phyloP scores from a whole-genome alignment of 2,329 filamentous ascomycete species.

The Stachybotrys echinatus region DNA sequence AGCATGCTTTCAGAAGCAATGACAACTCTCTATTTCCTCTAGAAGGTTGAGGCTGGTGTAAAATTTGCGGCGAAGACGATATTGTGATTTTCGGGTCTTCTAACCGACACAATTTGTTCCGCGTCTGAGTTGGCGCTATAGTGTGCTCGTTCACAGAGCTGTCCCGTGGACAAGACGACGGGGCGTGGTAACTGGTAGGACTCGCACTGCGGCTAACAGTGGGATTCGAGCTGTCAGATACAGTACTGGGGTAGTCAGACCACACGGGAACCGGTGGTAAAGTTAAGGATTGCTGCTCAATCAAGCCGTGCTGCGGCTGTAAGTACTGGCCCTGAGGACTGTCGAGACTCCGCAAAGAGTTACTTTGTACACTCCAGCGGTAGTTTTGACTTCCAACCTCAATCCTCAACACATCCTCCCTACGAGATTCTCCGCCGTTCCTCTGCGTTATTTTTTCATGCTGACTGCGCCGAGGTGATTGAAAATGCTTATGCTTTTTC shows the following conservation, averaged over 20 bases:
- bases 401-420: constrained; percentile 13
- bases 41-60: constrained; percentile 21
- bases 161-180: too few relatives aligned
- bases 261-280: too few relatives aligned
- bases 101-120: not conserved
- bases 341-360: constrained; percentile 16
- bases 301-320: too few relatives aligned
- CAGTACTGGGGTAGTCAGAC: too few relatives aligned
- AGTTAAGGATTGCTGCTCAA: too few relatives aligned
- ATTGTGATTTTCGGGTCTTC: not conserved
- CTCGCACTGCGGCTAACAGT: too few relatives aligned
- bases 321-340: too few relatives aligned
- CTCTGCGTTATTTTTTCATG: not conserved
- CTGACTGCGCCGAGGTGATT: not conserved
- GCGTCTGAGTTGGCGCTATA: too few relatives aligned
- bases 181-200: too few relatives aligned
- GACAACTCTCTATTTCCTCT: constrained; percentile 5
- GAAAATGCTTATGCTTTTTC: not conserved
- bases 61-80: constrained; percentile 7
- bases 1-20: constrained; percentile 5
- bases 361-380: constrained; percentile 20
- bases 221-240: too few relatives aligned
- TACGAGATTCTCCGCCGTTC: not conserved
- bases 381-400: constrained; percentile 20
- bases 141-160: too few relatives aligned